These are phyloP conservation scores for Mychonastes homosphaera DNA, from an alignment of 139 green algal species.

Conservation along the genomic window DNA sequence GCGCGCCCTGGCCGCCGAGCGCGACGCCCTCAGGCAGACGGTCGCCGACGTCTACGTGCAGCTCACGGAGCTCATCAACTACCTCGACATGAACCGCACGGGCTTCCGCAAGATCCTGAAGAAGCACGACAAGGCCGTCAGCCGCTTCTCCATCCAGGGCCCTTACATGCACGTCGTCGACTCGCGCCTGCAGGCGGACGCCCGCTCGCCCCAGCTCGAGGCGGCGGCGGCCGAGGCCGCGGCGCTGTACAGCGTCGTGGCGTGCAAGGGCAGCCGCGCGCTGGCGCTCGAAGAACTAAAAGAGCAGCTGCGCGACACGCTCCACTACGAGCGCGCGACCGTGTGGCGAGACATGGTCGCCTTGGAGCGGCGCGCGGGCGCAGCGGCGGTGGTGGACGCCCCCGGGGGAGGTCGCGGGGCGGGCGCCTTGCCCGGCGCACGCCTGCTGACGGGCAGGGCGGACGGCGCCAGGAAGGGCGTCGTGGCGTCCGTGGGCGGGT, in stretches of 20 bases:
- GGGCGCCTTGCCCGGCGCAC: too few relatives aligned
- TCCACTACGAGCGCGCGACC: conserved; percentile 44
- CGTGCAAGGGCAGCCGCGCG: background rate
- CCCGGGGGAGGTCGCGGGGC: too few relatives aligned
- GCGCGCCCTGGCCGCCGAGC: background rate
- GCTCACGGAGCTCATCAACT: conserved; percentile 36
- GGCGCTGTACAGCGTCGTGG: background rate
- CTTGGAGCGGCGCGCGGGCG: conserved; percentile 33
- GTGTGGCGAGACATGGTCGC: conserved; percentile 55
- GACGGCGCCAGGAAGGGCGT: conserved; percentile 9
- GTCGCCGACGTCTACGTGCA: conserved; percentile 31
- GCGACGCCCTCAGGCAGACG: conserved; percentile 6
- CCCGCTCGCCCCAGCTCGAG: background rate
- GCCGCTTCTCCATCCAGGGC: background rate
- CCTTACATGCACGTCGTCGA: background rate
- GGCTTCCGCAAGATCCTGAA: conserved; percentile 66
- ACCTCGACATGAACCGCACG: conserved; percentile 44
- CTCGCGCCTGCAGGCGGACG: background rate
- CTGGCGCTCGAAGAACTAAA: background rate
- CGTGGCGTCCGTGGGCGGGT: too few relatives aligned
- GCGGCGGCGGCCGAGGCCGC: too few relatives aligned
- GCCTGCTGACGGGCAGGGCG: conserved; percentile 2
- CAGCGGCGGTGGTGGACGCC: conserved; percentile 11
- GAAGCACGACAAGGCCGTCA: conserved; percentile 64
- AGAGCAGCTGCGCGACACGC: conserved; percentile 21